Conservation (phyloP, 2,329 filamentous ascomycete genomes). For the Aspergillus pseudonomiae region DNA sequence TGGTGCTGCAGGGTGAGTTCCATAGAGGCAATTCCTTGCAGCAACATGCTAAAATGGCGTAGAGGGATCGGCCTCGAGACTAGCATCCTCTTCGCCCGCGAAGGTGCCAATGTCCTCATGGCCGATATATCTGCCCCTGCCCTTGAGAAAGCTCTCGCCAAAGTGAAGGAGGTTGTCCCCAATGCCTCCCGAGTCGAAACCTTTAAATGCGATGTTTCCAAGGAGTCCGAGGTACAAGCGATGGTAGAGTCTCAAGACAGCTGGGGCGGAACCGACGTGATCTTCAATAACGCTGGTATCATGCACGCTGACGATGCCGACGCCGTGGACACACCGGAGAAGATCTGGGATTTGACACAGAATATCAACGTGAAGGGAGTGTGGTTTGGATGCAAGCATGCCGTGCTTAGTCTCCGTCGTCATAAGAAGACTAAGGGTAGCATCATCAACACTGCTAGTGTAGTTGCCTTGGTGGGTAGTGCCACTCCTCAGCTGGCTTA, state of each 20-base stretch:
- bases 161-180: conserved; percentile 73
- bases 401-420: conserved; percentile 76
- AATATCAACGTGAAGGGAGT: conserved; percentile 97
- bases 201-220: conserved; percentile 71
- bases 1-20: conserved; percentile 23
- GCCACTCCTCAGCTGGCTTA: conserved; percentile 90
- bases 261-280: conserved; percentile 86
- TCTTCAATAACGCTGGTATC: conserved; percentile 98
- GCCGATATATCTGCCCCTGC: conserved; percentile 80
- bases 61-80: conserved; percentile 92
- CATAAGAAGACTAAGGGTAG: conserved; percentile 77
- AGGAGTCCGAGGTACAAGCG: conserved; percentile 75
- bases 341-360: conserved; percentile 92
- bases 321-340: conserved; percentile 81
- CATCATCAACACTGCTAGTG: conserved; percentile 90
- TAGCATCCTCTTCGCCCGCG: conserved; percentile 81
- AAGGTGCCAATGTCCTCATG: conserved; percentile 84
- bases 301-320: conserved; percentile 86
- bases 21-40: background rate
- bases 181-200: conserved; percentile 27
- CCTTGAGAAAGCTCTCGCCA: conserved; percentile 74
- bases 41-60: background rate
- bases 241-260: conserved; percentile 74
- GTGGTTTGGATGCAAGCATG: conserved; percentile 95
- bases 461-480: conserved; percentile 83